phyloP scores from a whole-genome alignment of 176 grass and related monocot genomes.

The Tillandsia leiboldiana region DNA sequence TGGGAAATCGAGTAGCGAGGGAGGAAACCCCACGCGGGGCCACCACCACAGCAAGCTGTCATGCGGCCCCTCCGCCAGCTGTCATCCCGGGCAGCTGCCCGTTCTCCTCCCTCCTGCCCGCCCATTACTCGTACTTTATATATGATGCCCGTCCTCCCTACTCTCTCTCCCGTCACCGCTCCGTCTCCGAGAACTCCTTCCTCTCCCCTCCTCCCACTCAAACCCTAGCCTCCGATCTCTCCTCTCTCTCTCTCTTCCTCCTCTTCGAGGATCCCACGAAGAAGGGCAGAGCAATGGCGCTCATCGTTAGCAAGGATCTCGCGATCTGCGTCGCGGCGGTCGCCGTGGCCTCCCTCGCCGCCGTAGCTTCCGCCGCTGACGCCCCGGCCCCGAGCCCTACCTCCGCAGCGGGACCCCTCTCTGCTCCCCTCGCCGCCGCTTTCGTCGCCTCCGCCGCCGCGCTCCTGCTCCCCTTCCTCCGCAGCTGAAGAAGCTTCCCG shows the following conservation, averaged over 20 bases:
- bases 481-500: conserved; percentile 23
- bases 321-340: conserved; percentile 15
- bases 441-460: conserved; percentile 53
- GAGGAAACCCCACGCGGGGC: neutral
- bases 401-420: conserved; percentile 26
- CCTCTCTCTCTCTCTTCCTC: neutral
- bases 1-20: neutral
- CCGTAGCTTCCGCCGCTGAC: conserved; percentile 40
- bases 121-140: neutral
- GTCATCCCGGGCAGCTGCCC: neutral
- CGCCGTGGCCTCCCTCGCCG: conserved; percentile 26
- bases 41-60: neutral
- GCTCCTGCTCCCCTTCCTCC: conserved; percentile 41
- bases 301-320: neutral
- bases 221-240: neutral
- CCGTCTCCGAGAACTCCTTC: neutral
- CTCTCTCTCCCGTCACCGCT: too few species aligned
- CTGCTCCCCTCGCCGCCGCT: conserved; percentile 29
- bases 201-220: neutral
- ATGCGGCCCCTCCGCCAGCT: neutral
- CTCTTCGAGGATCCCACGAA: neutral
- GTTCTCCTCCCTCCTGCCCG: neutral
- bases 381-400: conserved; percentile 65
- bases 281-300: neutral
- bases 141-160: too few species aligned